Base-by-base conservation (phyloP, 2,329 filamentous ascomycete genomes). In the Fusarium nelsonii region DNA sequence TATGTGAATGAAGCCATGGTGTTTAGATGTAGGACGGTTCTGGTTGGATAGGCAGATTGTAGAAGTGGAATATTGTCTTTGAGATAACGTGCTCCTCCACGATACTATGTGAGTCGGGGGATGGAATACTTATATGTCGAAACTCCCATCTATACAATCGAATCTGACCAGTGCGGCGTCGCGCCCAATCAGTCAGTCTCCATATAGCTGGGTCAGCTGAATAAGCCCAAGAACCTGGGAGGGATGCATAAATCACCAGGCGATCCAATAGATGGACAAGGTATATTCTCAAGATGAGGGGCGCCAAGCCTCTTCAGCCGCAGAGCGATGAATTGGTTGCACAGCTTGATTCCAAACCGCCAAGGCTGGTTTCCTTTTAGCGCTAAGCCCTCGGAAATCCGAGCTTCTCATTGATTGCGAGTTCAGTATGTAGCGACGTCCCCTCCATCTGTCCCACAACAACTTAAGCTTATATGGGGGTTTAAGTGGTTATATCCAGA, bases 1-100 rank as follows among this genome's bases (percentile, higher is more conserved):
- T 61, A 69, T 11, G 15, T 58, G 18, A 69, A 15, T 6, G 65
- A 60, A 3, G 55, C n/a, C 63, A 65, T 39, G 23, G n/a, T 14
- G 4, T 8, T 26, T n/a, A 4, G 32, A 1, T 37, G 7, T 6
- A 9, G 14, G 15, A 18, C 7, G 6, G 4, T 5, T 10, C 2
- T 23, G 4, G 20, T 12, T 11, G 4, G 14, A 3, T 15, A 11
- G 30, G 10, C 8, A 30, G 30, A 30, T 30, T 6, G 30, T 30
- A 30, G 8, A 11, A 30, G 30, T 30, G 30, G 10, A 30, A 30
- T 30, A 3, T 8, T 30, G 30, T 30, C 8, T 30, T 30, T 30
- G 8, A 30, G 30, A 30, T 30, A 11, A 30, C 10, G 3, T 30
- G 12, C 14, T 14, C 23, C 10, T n/a, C 6, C 2, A 36, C 46